A percentile compares a stretch with the other conserved stretches of the same genome.
phyloP scores from a whole-genome alignment of 768 basidiomycete genomes.

The Mycena maculata region DNA sequence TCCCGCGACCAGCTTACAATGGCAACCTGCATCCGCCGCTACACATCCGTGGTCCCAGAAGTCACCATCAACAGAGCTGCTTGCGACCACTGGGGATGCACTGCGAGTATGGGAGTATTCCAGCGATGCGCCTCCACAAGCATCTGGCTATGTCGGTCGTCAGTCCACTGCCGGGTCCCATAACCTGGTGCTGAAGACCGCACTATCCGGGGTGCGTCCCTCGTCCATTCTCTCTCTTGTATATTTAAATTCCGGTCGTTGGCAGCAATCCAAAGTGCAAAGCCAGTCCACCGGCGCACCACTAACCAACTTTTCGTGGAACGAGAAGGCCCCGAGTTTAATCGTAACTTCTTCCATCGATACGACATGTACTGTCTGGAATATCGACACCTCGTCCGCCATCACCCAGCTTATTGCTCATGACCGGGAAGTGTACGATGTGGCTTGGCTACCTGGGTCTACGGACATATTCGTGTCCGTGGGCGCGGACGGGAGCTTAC shows the following conservation, averaged over 20 bases:
- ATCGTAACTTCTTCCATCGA: slow-evolving; percentile 99
- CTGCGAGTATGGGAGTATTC: slow-evolving; percentile 92
- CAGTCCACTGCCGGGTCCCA: slow-evolving; percentile 68
- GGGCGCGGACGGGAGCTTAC: slow-evolving; percentile 95
- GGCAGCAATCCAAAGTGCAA: slow-evolving; percentile 90
- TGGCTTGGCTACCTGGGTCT: slow-evolving; percentile 97
- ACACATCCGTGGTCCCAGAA: slow-evolving; percentile 78
- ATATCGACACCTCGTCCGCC: slow-evolving; percentile 92
- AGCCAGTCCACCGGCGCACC: slow-evolving; percentile 87
- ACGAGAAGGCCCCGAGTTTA: slow-evolving; percentile 88
- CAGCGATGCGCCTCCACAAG: slow-evolving; percentile 67
- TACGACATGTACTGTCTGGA: slow-evolving; percentile 99
- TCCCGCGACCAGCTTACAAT: slow-evolving; percentile 92
- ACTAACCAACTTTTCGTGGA: slow-evolving; percentile 98
- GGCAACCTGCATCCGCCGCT: slow-evolving; percentile 84
- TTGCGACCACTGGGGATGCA: slow-evolving; percentile 95
- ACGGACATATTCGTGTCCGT: slow-evolving; percentile 99
- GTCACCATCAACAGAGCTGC: slow-evolving; percentile 74
- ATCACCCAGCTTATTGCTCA: slow-evolving; percentile 98
- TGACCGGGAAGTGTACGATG: slow-evolving; percentile 96
- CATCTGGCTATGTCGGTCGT: slow-evolving; percentile 79
- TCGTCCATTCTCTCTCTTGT: slow-evolving; percentile 24
- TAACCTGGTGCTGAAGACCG: slow-evolving; percentile 77
- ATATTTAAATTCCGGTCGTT: slow-evolving; percentile 8
- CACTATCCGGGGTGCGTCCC: slow-evolving; percentile 80